phyloP scores from a whole-genome alignment of 805 yeast species.

The Schwanniomyces polymorphus region DNA sequence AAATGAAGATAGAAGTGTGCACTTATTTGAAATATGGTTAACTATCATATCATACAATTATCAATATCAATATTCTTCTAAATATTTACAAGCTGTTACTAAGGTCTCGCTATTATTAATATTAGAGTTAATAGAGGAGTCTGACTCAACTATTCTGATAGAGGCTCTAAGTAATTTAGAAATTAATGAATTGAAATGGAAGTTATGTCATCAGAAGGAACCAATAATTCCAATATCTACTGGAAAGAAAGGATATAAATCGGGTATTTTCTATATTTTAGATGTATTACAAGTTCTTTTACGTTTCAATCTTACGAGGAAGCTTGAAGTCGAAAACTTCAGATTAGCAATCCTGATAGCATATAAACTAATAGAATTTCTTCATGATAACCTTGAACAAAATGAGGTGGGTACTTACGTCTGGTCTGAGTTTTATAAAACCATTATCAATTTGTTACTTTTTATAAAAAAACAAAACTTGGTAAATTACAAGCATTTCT shows the following conservation, averaged over 20 bases:
- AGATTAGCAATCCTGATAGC: slow-evolving; percentile 25
- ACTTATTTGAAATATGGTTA: slow-evolving; percentile 32
- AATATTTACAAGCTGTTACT: slow-evolving; percentile 20
- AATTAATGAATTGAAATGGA: slow-evolving; percentile 41
- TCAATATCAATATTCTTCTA: slow-evolving; percentile 36
- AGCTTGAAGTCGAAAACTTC: slow-evolving; percentile 29
- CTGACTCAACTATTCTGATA: background rate
- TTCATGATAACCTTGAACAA: slow-evolving; percentile 9
- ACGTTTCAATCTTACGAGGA: slow-evolving; percentile 39
- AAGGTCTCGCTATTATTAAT: slow-evolving; percentile 26
- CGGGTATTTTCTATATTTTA: slow-evolving; percentile 31
- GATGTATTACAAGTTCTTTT: slow-evolving; percentile 29
- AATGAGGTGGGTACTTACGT: slow-evolving; percentile 23
- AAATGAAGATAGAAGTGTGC: slow-evolving; percentile 11
- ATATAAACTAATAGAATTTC: slow-evolving; percentile 21
- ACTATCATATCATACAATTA: slow-evolving; percentile 36
- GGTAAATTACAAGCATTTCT: slow-evolving; percentile 13
- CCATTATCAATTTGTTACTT: slow-evolving; percentile 27
- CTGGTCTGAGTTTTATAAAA: slow-evolving; percentile 35
- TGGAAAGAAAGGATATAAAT: slow-evolving; percentile 23
- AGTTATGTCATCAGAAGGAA: slow-evolving; percentile 38
- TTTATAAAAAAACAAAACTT: slow-evolving; percentile 25
- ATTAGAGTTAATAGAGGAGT: slow-evolving; percentile 20
- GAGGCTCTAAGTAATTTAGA: slow-evolving; percentile 12
- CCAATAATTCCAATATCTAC: slow-evolving; percentile 31